Evolutionary conservation across 2,329 filamentous ascomycete genomes (phyloP).

Genomic region (Fusarium nelsonii): DNA sequence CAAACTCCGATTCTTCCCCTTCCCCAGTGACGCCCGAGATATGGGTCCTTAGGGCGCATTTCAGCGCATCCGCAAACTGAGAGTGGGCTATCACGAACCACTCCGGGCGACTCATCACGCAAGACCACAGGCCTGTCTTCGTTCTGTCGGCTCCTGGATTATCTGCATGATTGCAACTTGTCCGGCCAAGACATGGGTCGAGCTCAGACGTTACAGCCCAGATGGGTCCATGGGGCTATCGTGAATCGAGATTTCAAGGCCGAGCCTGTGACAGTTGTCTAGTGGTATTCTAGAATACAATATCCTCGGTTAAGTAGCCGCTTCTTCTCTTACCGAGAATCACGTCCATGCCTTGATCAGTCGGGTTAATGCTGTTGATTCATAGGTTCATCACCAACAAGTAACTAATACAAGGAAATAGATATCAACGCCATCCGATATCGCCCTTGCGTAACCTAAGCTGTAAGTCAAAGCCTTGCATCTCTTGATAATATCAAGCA

Average conservation of each 20-base stretch:
- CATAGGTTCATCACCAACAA: constrained; percentile 11
- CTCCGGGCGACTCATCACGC: constrained; percentile 30
- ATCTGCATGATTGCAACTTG: constrained; percentile 16
- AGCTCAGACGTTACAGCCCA: constrained; percentile 16
- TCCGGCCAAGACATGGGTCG: constrained; percentile 28
- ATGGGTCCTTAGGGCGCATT: constrained; percentile 20
- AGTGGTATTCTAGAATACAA: constrained; percentile 24
- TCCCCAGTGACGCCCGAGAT: constrained; percentile 39
- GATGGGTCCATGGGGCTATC: constrained; percentile 9
- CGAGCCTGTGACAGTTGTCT: constrained; percentile 33
- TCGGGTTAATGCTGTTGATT: constrained; percentile 13
- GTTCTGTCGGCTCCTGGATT: constrained; percentile 16
- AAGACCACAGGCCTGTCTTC: constrained; percentile 13
- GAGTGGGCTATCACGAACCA: constrained; percentile 36
- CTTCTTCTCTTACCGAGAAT: constrained; percentile 7
- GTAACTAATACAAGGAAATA: constrained; percentile 13
- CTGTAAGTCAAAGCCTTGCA: background rate
- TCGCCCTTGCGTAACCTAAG: constrained; percentile 9
- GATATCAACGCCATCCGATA: constrained; percentile 23
- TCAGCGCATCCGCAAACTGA: constrained; percentile 15
- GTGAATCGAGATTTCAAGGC: constrained; percentile 17
- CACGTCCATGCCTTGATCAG: constrained; percentile 22
- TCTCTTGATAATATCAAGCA: constrained; percentile 8
- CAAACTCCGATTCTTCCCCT: constrained; percentile 41
- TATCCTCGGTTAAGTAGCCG: constrained; percentile 42